phyloP scores from a whole-genome alignment of 306 rosid species.

The Lupinus albus region DNA sequence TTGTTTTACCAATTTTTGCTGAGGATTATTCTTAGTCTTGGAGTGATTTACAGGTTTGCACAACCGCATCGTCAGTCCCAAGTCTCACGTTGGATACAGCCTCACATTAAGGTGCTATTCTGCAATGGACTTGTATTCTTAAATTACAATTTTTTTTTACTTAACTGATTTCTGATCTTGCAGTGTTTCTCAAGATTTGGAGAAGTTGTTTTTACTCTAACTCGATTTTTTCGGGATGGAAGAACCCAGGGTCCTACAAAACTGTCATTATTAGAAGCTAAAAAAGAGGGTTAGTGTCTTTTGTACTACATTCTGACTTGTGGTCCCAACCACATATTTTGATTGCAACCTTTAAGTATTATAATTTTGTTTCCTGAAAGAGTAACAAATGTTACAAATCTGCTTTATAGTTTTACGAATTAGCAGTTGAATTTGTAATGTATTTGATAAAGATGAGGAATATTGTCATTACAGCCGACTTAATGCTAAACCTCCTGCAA shows the following conservation, averaged over 20 bases:
- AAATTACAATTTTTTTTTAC: slow-evolving; percentile 32
- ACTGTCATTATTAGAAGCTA: slow-evolving; percentile 54
- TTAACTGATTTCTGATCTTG: slow-evolving; percentile 40
- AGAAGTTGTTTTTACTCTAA: slow-evolving; percentile 77
- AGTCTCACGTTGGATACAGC: slow-evolving; percentile 89
- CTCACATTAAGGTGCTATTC: slow-evolving; percentile 79
- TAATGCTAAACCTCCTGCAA: background rate
- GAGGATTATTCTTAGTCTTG: slow-evolving; percentile 31
- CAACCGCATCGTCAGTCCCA: slow-evolving; percentile 84
- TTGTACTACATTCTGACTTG: slow-evolving; percentile 22
- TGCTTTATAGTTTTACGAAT: background rate
- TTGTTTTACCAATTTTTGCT: slow-evolving; percentile 18
- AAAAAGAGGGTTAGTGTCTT: slow-evolving; percentile 56
- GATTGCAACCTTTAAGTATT: slow-evolving; percentile 2
- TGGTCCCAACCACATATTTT: slow-evolving; percentile 17
- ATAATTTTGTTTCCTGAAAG: slow-evolving; percentile 8
- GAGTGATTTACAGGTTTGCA: slow-evolving; percentile 65
- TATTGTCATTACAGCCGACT: too few species aligned
- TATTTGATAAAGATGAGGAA: background rate
- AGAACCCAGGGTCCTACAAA: slow-evolving; percentile 58
- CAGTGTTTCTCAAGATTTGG: slow-evolving; percentile 88
- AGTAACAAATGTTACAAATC: too few species aligned
- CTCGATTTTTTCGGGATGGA: slow-evolving; percentile 83
- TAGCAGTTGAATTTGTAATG: slow-evolving; percentile 23
- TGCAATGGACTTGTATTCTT: slow-evolving; percentile 25